Percentiles rank a stretch among this genome's conserved stretches.
Conservation (phyloP, 805 yeast genomes). For the Yamadazyma paraphyllophila region DNA sequence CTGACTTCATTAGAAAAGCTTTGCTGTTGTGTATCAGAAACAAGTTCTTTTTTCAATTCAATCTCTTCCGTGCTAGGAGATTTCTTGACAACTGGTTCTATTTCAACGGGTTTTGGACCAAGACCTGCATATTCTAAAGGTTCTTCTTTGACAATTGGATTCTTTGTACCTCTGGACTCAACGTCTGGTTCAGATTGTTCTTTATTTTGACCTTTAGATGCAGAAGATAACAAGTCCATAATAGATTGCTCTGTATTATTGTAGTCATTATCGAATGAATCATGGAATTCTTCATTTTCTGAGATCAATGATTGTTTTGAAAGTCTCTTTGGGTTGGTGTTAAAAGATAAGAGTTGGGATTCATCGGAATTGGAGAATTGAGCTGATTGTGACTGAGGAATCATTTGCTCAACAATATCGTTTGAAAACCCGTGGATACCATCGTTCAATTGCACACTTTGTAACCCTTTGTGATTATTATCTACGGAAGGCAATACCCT, state of each 20-base stretch:
- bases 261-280: conserved; percentile 34
- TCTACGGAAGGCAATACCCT: conserved; percentile 22
- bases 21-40: neutral
- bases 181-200: neutral
- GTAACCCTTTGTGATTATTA: conserved; percentile 14
- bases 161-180: neutral
- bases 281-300: conserved; percentile 20
- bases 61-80: conserved; percentile 2
- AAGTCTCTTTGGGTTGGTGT: conserved; percentile 8
- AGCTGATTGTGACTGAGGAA: conserved; percentile 20
- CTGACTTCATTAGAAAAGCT: neutral
- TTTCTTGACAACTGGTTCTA: neutral
- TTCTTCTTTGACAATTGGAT: conserved; percentile 10
- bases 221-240: conserved; percentile 33
- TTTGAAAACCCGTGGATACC: conserved; percentile 45
- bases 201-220: conserved; percentile 5
- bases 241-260: conserved; percentile 39
- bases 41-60: conserved; percentile 2
- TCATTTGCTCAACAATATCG: conserved; percentile 31
- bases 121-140: conserved; percentile 5
- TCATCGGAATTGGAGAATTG: conserved; percentile 10
- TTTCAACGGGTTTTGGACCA: neutral
- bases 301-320: conserved; percentile 9
- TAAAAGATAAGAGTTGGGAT: conserved; percentile 12
- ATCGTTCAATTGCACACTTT: conserved; percentile 37